These are phyloP conservation scores for Diaporthe capsici DNA, from an alignment of 2,329 filamentous ascomycete genomes.

Conservation along the genomic window DNA sequence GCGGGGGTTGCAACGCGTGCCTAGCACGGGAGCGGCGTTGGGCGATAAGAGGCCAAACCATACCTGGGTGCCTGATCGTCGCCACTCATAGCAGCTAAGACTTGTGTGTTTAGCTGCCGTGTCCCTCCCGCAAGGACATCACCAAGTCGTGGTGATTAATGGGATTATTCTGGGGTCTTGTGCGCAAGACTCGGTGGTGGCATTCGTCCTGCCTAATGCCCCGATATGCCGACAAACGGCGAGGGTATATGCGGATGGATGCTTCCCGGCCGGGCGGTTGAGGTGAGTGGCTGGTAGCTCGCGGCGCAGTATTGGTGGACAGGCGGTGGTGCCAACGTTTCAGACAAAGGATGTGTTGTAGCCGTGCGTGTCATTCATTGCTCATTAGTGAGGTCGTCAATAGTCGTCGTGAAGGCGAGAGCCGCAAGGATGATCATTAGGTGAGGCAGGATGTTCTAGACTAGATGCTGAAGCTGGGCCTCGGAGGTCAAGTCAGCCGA, in stretches of 20 bases:
- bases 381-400: constrained; percentile 35
- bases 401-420: constrained; percentile 8
- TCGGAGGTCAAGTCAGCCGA: constrained; percentile 33
- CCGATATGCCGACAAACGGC: constrained; percentile 35
- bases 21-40: constrained; percentile 28
- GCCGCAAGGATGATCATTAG: constrained; percentile 29
- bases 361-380: constrained; percentile 39
- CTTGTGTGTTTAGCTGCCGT: constrained; percentile 28
- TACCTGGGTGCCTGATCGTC: constrained; percentile 69
- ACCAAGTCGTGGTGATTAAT: constrained; percentile 30
- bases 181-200: not conserved
- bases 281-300: constrained; percentile 30
- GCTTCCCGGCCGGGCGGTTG: constrained; percentile 30
- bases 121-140: constrained; percentile 34
- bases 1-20: constrained; percentile 41
- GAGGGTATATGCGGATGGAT: constrained; percentile 30
- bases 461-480: constrained; percentile 20
- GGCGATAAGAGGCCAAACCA: constrained; percentile 41
- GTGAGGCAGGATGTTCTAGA: constrained; percentile 21
- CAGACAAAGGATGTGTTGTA: constrained; percentile 30
- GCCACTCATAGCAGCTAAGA: constrained; percentile 70
- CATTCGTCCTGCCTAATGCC: constrained; percentile 30
- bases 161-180: constrained; percentile 4
- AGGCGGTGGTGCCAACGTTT: constrained; percentile 35
- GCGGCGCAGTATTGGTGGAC: constrained; percentile 27